Percentiles rank a stretch among this genome's conserved stretches.
Evolutionary conservation across 1,284 basidiomycete genomes (phyloP).

Genomic region (Porodaedalea pini): DNA sequence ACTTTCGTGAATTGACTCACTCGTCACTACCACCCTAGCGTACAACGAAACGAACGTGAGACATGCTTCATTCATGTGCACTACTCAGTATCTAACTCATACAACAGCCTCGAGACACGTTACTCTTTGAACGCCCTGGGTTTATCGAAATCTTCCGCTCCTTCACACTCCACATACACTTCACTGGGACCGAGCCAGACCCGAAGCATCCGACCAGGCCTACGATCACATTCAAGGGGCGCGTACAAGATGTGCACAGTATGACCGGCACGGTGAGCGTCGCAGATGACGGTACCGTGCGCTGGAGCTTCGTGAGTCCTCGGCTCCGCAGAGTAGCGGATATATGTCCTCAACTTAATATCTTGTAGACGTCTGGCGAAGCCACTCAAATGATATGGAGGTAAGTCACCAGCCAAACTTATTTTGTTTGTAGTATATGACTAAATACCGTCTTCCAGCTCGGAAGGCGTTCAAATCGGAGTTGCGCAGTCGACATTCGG

Average conservation of each 20-base stretch:
- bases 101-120: slow-evolving; percentile 35
- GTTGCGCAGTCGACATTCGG: slow-evolving; percentile 56
- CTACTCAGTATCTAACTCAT: no score
- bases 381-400: slow-evolving; percentile 58
- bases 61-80: no score
- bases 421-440: background rate
- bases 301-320: slow-evolving; percentile 60
- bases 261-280: slow-evolving; percentile 56
- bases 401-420: slow-evolving; percentile 34
- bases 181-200: slow-evolving; percentile 38
- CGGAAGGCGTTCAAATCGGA: slow-evolving; percentile 61
- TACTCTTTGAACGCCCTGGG: slow-evolving; percentile 46
- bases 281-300: slow-evolving; percentile 51
- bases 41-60: no score
- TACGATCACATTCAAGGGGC: slow-evolving; percentile 51
- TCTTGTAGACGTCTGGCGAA: slow-evolving; percentile 51
- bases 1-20: no score
- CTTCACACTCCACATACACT: slow-evolving; percentile 34
- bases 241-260: slow-evolving; percentile 40
- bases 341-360: slow-evolving; percentile 16
- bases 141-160: slow-evolving; percentile 52
- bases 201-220: slow-evolving; percentile 48
- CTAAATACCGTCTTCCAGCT: slow-evolving; percentile 36
- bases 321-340: slow-evolving; percentile 1
- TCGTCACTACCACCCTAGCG: no score